Evolutionary conservation across 768 basidiomycete genomes (phyloP).

Genomic region (Termitomyces eurrhizus): DNA sequence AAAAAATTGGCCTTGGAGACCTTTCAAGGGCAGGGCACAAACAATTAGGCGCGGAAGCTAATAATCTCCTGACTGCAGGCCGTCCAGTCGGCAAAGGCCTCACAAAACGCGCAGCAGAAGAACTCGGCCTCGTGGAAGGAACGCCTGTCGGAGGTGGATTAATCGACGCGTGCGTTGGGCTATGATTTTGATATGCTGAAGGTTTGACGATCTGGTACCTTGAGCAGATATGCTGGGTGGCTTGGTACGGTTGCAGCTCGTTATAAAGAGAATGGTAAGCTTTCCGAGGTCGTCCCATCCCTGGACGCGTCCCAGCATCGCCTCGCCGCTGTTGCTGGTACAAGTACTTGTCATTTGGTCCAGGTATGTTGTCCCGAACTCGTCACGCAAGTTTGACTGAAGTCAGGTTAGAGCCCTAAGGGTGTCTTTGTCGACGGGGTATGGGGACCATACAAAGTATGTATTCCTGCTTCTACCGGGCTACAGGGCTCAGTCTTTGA

Average conservation of each 20-base stretch:
- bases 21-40: constrained; percentile 65
- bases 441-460: constrained; percentile 85
- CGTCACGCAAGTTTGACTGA: background rate
- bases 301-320: constrained; percentile 77
- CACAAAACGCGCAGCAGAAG: constrained; percentile 71
- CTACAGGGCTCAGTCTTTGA: background rate
- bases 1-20: constrained; percentile 73
- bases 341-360: constrained; percentile 93
- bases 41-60: constrained; percentile 68
- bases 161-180: constrained; percentile 81
- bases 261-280: constrained; percentile 47
- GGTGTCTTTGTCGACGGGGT: constrained; percentile 88
- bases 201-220: background rate
- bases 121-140: constrained; percentile 81
- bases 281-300: constrained; percentile 50
- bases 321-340: constrained; percentile 92
- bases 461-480: background rate
- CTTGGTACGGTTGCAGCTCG: constrained; percentile 90
- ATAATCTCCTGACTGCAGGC: constrained; percentile 73
- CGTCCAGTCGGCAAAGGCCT: constrained; percentile 85
- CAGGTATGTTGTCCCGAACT: constrained; percentile 43
- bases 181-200: background rate
- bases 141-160: constrained; percentile 92
- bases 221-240: constrained; percentile 86
- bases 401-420: constrained; percentile 55